Conservation (phyloP, 169 alveolate species). For the Theileria orientalis region DNA sequence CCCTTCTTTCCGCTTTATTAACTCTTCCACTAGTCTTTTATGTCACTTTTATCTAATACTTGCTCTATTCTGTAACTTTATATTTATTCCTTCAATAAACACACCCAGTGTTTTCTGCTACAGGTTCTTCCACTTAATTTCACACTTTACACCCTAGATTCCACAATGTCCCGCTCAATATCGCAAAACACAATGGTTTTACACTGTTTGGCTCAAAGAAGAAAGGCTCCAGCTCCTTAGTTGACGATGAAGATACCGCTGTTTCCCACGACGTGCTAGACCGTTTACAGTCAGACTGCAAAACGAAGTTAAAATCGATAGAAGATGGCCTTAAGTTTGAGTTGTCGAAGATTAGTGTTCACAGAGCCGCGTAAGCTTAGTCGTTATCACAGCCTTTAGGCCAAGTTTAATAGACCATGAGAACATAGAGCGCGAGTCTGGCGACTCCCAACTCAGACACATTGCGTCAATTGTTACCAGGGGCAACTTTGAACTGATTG, state of each 20-base stretch:
- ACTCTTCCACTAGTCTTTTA: not conserved
- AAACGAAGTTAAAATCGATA: constrained; percentile 18
- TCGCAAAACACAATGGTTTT: not conserved
- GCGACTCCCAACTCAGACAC: constrained; percentile 40
- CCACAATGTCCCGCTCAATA: not conserved
- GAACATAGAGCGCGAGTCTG: constrained; percentile 32
- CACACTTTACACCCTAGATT: not conserved
- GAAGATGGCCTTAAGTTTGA: constrained; percentile 35
- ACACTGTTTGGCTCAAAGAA: not conserved
- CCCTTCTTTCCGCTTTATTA: not conserved
- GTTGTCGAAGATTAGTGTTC: constrained; percentile 37
- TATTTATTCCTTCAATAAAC: not conserved
- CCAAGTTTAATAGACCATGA: constrained; percentile 48
- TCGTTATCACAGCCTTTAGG: not conserved
- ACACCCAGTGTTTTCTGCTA: not conserved
- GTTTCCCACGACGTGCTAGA: constrained; percentile 18
- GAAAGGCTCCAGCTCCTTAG: constrained; percentile 1
- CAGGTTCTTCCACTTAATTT: not conserved
- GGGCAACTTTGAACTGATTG: constrained; percentile 58
- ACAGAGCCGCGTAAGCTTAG: constrained; percentile 45
- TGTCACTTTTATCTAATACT: not conserved
- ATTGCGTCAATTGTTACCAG: constrained; percentile 41
- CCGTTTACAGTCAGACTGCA: constrained; percentile 3
- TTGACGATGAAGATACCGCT: constrained; percentile 18
- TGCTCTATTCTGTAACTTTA: not conserved